Base-by-base conservation (phyloP, 495 filamentous ascomycete species). In the Lepidopterella palustris region DNA sequence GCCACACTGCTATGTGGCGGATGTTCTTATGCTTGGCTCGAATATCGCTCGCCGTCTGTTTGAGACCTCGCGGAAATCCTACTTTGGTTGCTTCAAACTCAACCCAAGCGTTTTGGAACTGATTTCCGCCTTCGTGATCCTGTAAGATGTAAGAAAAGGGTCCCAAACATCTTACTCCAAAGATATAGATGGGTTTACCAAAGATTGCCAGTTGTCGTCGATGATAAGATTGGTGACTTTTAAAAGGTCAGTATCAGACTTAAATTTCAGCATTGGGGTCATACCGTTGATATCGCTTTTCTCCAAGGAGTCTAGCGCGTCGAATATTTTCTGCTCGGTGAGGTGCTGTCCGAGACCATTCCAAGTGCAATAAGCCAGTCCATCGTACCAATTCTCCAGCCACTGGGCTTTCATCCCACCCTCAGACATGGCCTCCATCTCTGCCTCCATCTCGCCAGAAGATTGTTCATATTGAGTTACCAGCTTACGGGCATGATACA, bases 161-260 rank as follows among this genome's bases (percentile, higher is more conserved):
- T n/a, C 59, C 8, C 29, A 15, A 3, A 24, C 24, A 20, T 57
- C 3, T 20, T 15, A 5, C 24, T 23, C 23, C 35, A 15, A 27
- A 1, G 35, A 27, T 29, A 8, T 10, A 11, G 40, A 9, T 21
- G n/a, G n/a, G n/a, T 23, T 24, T 35, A 68, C 70, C 42, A 96
- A 77, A 20, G 86, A 80, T 72, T 98, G 93, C 93, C 93, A 98
- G 66, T 95, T 95, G 68, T 98, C 93, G 64, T 97, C 92, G 55
- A 97, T 93, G 58, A 96, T 95, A 1, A 97, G 73, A 60, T 84
- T 90, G 3, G 83, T 83, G 40, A 97, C 78, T 75, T 10, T 10
- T 5, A 20, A 45, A 15, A 2, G 13, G 9, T 55, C 45, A 25
- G 20, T 20, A 10, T 25, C n/a, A 10, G 66, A 54, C 15, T 28